Evolutionary conservation across 2,329 filamentous ascomycete species (phyloP), one percentile per base, ranked within the genome.

Genomic region (Aureobasidium leucospermi): DNA sequence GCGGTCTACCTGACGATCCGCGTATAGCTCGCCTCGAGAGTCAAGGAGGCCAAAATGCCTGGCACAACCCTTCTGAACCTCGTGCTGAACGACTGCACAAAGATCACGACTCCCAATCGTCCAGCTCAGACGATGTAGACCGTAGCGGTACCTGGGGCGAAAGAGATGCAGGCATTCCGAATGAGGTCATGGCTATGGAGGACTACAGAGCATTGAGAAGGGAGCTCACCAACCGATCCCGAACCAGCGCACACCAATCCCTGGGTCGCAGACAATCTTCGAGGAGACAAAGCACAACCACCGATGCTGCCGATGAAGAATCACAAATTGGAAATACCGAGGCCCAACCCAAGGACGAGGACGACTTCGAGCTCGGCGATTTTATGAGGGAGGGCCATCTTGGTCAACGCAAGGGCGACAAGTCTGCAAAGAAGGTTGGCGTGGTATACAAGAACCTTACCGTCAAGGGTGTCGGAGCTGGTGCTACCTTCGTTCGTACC

Each of bases 371-470:
- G 62, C 78, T 92, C 1, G 81, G 81, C 36, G 76, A 84, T 11
- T 92, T 92, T 68, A 82, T 92, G 73, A 81, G 83, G 48, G 84
- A 89, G 61, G 88, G 88, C 1, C 86, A 88, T 66, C 85, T 91
- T 61, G 89, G 91, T 72, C 89, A 87, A 69, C 81, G 87, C 11
- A 83, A 82, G 2, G 81, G 85, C 32, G 86, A 84, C 6, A 77
- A 79, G 38, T 87, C 88, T 0, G 81, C 85, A 10, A 94, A 93
- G 75, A 88, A 86, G 66, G 83, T 93, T 10, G 89, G 89, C 2
- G 86, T 93, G 1, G 76, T 90, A 1, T 93, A 86, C 77, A 89
- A 87, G 72, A 80, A 89, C 65, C 76, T 93, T 52, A 90, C 84
- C 0, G 89, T 93, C 31, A 85, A 87, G 70, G 89, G 89, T 16